Conservation (phyloP, 2,329 filamentous ascomycete species). For the Cytospora piceae region DNA sequence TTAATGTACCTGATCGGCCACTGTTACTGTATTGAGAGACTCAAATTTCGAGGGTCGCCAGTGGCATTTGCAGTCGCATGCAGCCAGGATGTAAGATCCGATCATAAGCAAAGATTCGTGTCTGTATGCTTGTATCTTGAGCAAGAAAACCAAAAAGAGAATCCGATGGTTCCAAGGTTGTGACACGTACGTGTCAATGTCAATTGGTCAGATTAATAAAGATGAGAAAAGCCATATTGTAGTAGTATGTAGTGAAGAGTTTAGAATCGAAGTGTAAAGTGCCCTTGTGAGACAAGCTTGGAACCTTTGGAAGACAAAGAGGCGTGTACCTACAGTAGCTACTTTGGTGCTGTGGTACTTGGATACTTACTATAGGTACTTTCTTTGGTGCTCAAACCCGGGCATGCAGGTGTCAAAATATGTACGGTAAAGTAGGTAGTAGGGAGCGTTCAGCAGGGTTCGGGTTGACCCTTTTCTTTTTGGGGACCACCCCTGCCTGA, state of each 20-base stretch:
- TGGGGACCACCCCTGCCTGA: background rate
- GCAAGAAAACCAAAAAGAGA: background rate
- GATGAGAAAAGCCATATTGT: background rate
- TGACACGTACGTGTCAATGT: background rate
- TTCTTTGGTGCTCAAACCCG: background rate
- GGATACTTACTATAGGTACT: background rate
- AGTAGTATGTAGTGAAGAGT: background rate
- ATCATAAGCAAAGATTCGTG: background rate
- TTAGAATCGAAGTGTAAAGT: background rate
- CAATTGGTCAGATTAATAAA: background rate
- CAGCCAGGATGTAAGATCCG: slow-evolving; percentile 3
- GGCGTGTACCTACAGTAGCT: background rate
- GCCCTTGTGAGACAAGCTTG: background rate
- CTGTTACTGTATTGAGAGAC: background rate
- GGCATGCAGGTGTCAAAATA: background rate
- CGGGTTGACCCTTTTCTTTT: background rate
- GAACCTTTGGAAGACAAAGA: background rate
- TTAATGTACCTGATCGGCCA: background rate
- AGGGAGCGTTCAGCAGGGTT: background rate
- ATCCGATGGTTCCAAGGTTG: background rate
- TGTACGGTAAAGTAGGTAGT: background rate
- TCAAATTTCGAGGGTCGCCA: slow-evolving; percentile 1
- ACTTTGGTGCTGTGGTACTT: background rate
- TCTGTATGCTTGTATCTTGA: background rate
- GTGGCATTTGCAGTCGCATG: slow-evolving; percentile 3